A percentile compares a stretch with the other conserved stretches of the same genome.
Conservation (phyloP, 495 filamentous ascomycete species). For the Hypomontagnella submonticulosa region DNA sequence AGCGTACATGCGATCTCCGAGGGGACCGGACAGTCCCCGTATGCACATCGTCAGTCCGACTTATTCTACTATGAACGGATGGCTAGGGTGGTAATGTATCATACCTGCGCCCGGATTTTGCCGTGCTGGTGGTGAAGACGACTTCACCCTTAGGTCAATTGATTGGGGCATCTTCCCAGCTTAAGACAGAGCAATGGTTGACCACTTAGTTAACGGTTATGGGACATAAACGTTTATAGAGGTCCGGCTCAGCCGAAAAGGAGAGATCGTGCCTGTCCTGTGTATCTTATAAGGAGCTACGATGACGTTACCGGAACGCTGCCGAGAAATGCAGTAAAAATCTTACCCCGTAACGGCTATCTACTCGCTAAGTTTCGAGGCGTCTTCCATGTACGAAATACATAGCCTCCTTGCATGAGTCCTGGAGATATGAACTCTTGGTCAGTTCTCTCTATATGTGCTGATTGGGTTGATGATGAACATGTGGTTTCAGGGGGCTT, state of each 20-base stretch:
- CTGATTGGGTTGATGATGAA: constrained; percentile 19
- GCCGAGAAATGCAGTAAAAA: constrained; percentile 21
- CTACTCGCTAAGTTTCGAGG: constrained; percentile 25
- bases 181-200: constrained; percentile 13
- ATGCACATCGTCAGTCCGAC: constrained; percentile 2
- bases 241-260: constrained; percentile 8
- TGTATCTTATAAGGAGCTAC: constrained; percentile 22
- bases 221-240: constrained; percentile 19
- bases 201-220: constrained; percentile 1
- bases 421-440: constrained; percentile 25
- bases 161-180: constrained; percentile 38
- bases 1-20: constrained; percentile 13
- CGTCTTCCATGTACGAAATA: constrained; percentile 11
- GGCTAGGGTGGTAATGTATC: constrained; percentile 13
- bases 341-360: constrained; percentile 25
- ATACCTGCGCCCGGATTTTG: constrained; percentile 44
- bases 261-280: constrained; percentile 16
- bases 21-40: constrained; percentile 22
- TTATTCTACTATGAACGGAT: constrained; percentile 1
- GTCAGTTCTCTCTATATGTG: constrained; percentile 5
- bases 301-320: constrained; percentile 14
- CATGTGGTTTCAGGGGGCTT: constrained; percentile 42
- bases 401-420: constrained; percentile 29
- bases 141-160: constrained; percentile 34
- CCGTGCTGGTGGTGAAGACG: constrained; percentile 35